These are phyloP conservation scores for Nelumbo lutea DNA, from an alignment of 164 flowering plant genomes.

Conservation along the genomic window DNA sequence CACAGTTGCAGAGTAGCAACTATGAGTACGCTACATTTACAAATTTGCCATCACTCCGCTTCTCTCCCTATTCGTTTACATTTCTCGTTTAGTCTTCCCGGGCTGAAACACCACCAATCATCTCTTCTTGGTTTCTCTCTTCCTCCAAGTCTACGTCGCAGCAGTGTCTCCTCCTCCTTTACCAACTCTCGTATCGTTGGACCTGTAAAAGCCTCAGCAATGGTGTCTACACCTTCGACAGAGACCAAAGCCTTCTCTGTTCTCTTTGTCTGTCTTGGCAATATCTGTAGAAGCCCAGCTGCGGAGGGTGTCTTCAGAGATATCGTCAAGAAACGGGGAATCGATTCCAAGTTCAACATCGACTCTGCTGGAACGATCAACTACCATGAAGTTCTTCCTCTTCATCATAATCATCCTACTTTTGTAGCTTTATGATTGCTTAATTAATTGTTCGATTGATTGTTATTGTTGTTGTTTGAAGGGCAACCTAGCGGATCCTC, in stretches of 20 bases:
- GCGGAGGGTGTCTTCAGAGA: constrained; percentile 93
- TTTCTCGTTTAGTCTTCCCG: neutral
- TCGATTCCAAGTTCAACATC: constrained; percentile 59
- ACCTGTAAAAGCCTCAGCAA: neutral
- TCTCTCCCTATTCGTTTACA: neutral
- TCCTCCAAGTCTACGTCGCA: neutral
- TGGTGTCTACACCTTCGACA: constrained; percentile 23
- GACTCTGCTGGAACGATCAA: constrained; percentile 94
- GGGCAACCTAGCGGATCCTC: constrained; percentile 83
- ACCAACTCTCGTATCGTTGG: too few relatives aligned
- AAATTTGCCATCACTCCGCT: constrained; percentile 6
- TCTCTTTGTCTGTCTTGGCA: constrained; percentile 92
- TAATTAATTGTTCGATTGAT: too few relatives aligned
- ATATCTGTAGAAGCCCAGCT: constrained; percentile 95
- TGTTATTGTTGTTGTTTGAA: constrained; percentile 11
- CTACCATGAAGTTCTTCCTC: constrained; percentile 25
- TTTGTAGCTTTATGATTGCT: too few relatives aligned
- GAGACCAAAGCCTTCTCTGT: constrained; percentile 71
- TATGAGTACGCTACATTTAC: constrained; percentile 8
- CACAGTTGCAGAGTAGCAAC: too few relatives aligned
- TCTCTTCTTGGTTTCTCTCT: neutral
- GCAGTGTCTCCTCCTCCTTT: neutral
- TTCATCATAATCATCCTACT: neutral
- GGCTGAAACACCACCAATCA: neutral
- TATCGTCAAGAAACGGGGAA: constrained; percentile 57